Base-by-base conservation (phyloP, 306 rosid species). In the Mimosa pudica region DNA sequence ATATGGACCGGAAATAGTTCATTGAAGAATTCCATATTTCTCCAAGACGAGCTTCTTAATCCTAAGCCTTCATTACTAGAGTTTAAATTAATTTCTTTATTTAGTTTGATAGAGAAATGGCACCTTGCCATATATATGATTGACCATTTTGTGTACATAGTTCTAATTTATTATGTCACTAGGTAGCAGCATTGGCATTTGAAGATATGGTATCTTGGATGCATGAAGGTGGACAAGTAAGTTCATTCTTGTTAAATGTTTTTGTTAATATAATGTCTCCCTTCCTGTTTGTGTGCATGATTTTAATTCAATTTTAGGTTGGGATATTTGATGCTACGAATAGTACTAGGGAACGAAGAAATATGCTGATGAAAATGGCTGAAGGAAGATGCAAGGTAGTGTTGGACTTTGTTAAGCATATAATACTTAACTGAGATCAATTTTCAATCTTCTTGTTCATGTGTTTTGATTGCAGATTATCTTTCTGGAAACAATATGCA, bases 211-310 rank as follows among this genome's bases (percentile, higher is more conserved):
- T 93, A 81, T 87, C 98, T 66, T 95, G 99, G 99, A 95, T 95
- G 99, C 94, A 93, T 71, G 99, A 95, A 89, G 97, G 99, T 84
- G 99, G 99, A 83, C 99, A 95, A 90, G 99, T 95, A 88, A 84
- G 89, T 81, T 84, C 70, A 76, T 58, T 78, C 6, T 55, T 60
- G 60, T 71, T 49, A 54, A 46, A 82, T 73, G 70, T 71, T 84
- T 82, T 63, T 18, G 38, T 61, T 78, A 55, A 76, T 64, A 49
- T 54, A 75, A 71, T 70, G 55, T 18, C 49, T 70, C 64, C 57
- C 77, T 58, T 81, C 10, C 8, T 71, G 8, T 74, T 82, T 64
- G 52, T 65, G 75, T 60, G 45, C 61, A 42, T 67, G 67, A 75
- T 60, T 55, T 68, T 77, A 57, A 85, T 70, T 79, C 80, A 48